Percentiles rank a stretch among this genome's conserved stretches.
These are phyloP conservation scores for Yarrowia keelungensis DNA, from an alignment of 805 yeast genomes.

Conservation along the genomic window DNA sequence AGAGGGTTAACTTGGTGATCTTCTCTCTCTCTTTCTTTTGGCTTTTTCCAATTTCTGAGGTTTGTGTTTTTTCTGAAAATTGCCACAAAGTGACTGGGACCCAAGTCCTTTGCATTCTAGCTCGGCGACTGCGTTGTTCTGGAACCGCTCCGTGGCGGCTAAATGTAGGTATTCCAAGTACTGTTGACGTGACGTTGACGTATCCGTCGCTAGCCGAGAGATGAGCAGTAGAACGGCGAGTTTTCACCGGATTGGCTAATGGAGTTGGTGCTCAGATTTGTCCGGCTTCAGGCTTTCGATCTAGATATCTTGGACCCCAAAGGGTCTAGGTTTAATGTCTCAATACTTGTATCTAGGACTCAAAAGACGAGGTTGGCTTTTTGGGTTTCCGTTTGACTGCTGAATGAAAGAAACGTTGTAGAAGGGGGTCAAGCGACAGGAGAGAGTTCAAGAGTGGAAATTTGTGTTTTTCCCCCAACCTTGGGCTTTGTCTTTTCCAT, in stretches of 20 bases:
- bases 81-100: neutral
- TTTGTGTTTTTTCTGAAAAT: neutral
- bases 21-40: neutral
- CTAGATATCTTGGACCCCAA: neutral
- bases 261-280: neutral
- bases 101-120: neutral
- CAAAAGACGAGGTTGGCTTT: neutral
- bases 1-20: neutral
- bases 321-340: neutral
- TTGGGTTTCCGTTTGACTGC: neutral
- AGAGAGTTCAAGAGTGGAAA: too few relatives aligned
- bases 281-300: neutral
- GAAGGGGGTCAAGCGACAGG: neutral
- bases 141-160: constrained; percentile 11
- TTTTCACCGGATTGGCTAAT: neutral
- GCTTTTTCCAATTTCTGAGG: neutral
- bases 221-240: neutral
- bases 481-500: neutral
- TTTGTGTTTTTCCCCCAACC: neutral
- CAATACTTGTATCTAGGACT: neutral
- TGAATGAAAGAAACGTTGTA: neutral
- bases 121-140: neutral
- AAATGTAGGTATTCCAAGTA: neutral
- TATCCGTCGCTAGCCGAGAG: constrained; percentile 15
- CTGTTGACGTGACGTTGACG: constrained; percentile 9